Percentiles rank a stretch among this genome's conserved stretches.
These are phyloP conservation scores for Hibiscus trionum DNA, from an alignment of 345 rosid genomes.

Conservation along the genomic window DNA sequence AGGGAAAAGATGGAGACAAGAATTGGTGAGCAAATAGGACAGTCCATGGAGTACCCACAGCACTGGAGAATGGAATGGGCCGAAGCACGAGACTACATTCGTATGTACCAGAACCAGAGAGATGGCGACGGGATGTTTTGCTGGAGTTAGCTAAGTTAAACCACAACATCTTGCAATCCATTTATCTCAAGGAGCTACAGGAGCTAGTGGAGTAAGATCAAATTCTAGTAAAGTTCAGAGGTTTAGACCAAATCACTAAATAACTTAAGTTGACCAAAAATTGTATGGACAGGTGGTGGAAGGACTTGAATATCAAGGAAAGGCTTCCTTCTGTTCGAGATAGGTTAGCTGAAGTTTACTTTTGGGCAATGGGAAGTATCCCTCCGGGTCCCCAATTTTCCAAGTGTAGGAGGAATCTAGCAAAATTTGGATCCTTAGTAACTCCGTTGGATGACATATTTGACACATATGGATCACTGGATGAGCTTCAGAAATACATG, in stretches of 20 bases:
- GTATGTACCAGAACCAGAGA: not conserved
- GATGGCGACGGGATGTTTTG: not conserved
- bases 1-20: too few relatives aligned
- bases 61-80: too few relatives aligned
- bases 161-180: not conserved
- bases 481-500: too few relatives aligned
- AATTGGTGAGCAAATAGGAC: too few relatives aligned
- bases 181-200: not conserved
- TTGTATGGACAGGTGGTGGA: not conserved
- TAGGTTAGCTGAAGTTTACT: not conserved
- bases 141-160: not conserved
- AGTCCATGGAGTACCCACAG: too few relatives aligned
- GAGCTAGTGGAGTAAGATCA: not conserved
- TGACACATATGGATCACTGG: too few relatives aligned
- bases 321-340: not conserved
- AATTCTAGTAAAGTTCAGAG: not conserved
- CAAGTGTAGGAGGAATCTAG: not conserved
- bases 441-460: too few relatives aligned
- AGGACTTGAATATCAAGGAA: not conserved
- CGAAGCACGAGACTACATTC: too few relatives aligned
- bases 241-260: too few relatives aligned
- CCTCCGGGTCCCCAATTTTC: not conserved
- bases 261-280: too few relatives aligned
- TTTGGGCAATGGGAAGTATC: not conserved
- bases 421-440: too few relatives aligned